Percentiles rank a stretch among this genome's conserved stretches.
These are phyloP conservation scores for Zygnema circumcarinatum DNA, from an alignment of 139 green algal genomes.

Conservation along the genomic window DNA sequence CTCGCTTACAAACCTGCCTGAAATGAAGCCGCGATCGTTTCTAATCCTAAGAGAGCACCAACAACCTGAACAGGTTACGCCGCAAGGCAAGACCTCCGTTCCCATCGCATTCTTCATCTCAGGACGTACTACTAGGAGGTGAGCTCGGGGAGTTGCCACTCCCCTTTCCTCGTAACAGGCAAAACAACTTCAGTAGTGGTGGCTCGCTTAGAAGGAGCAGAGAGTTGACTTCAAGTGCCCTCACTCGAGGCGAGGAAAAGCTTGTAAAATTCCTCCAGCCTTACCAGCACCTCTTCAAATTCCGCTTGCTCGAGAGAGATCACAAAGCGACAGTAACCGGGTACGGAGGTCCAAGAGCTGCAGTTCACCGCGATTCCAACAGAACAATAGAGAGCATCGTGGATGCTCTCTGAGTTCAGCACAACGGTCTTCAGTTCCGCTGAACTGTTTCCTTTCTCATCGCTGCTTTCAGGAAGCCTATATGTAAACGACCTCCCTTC, in stretches of 20 bases:
- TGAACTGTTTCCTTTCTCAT: not conserved
- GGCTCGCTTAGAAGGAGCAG: too few relatives aligned
- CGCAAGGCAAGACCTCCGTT: too few relatives aligned
- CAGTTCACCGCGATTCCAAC: slow-evolving; percentile 33
- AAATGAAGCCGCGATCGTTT: too few relatives aligned
- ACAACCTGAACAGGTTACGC: too few relatives aligned
- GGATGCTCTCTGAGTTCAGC: slow-evolving; percentile 15
- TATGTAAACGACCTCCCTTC: slow-evolving; percentile 26
- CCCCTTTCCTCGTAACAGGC: too few relatives aligned
- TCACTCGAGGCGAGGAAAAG: not conserved
- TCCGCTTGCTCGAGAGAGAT: slow-evolving; percentile 4
- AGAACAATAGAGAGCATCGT: slow-evolving; percentile 9
- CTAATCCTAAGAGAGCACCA: too few relatives aligned
- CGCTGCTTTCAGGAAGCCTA: not conserved
- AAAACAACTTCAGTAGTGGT: too few relatives aligned
- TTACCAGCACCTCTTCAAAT: not conserved
- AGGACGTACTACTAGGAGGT: too few relatives aligned
- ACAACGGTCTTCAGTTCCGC: not conserved
- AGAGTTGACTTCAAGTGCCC: too few relatives aligned
- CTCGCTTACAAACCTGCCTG: too few relatives aligned
- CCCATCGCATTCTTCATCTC: too few relatives aligned
- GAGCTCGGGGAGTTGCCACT: too few relatives aligned
- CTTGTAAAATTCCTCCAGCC: not conserved
- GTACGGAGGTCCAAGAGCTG: slow-evolving; percentile 37
- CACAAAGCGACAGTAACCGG: slow-evolving; percentile 42